These are phyloP conservation scores for Kurtzmaniella fragi DNA, from an alignment of 805 yeast species.

Conservation along the genomic window DNA sequence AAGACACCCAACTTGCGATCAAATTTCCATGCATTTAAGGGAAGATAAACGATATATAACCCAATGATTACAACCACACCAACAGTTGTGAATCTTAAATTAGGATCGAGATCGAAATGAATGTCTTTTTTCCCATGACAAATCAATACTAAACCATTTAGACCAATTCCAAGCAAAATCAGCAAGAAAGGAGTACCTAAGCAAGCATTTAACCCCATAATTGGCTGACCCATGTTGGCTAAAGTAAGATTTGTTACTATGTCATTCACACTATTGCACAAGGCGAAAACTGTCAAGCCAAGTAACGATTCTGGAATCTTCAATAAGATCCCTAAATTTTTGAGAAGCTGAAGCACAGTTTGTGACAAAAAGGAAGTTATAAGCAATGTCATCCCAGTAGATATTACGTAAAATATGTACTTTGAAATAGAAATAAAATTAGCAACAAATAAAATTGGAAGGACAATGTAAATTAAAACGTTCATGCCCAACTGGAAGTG, in stretches of 20 bases:
- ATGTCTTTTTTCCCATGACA: not conserved
- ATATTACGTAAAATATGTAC: no score
- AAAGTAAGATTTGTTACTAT: slow-evolving; percentile 46
- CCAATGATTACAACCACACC: slow-evolving; percentile 20
- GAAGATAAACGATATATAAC: slow-evolving; percentile 21
- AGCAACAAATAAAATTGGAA: no score
- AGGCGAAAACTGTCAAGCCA: slow-evolving; percentile 44
- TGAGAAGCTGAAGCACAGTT: slow-evolving; percentile 17
- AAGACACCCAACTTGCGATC: slow-evolving; percentile 24
- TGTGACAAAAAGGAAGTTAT: not conserved
- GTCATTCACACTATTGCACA: slow-evolving; percentile 51
- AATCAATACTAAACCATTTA: slow-evolving; percentile 27
- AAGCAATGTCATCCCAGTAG: not conserved
- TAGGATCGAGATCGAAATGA: slow-evolving; percentile 16
- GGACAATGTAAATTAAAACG: no score
- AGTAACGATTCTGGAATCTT: slow-evolving; percentile 41
- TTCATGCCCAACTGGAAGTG: no score
- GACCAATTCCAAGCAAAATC: slow-evolving; percentile 47
- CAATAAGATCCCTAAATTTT: slow-evolving; percentile 42
- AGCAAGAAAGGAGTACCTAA: slow-evolving; percentile 50
- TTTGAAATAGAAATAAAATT: no score
- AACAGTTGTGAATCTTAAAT: slow-evolving; percentile 19
- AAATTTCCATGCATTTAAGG: slow-evolving; percentile 29
- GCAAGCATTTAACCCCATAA: slow-evolving; percentile 46
- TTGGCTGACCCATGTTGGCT: slow-evolving; percentile 32